Conservation (phyloP, 2,329 filamentous ascomycete genomes). For the Dactylellina cionopaga region DNA sequence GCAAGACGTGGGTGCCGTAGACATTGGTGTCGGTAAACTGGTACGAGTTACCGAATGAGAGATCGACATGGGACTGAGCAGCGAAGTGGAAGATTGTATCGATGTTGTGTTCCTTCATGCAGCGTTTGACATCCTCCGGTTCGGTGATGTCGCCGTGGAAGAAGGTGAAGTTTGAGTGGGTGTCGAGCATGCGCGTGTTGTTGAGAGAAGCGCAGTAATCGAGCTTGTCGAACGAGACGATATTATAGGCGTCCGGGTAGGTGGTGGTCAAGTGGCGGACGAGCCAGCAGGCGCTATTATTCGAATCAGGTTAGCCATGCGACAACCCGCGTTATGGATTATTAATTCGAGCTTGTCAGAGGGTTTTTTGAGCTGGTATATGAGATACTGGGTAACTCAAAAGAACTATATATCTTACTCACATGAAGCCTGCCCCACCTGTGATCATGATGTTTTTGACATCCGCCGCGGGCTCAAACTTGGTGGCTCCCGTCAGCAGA, state of each 20-base stretch:
- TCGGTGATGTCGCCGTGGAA: constrained; percentile 82
- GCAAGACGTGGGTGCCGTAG: constrained; percentile 81
- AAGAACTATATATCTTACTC: constrained; percentile 59
- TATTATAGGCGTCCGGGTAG: constrained; percentile 78
- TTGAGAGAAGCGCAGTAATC: constrained; percentile 84
- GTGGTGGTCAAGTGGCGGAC: constrained; percentile 79
- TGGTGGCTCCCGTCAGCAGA: constrained; percentile 74
- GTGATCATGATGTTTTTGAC: constrained; percentile 85
- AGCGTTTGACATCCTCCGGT: constrained; percentile 74
- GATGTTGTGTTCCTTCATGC: constrained; percentile 75
- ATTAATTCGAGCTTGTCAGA: too few species aligned
- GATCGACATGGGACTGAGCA: constrained; percentile 84
- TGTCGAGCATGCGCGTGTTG: constrained; percentile 76
- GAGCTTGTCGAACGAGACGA: constrained; percentile 84
- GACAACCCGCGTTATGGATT: too few species aligned
- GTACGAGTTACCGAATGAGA: constrained; percentile 84
- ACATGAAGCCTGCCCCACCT: constrained; percentile 87
- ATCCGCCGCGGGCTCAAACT: constrained; percentile 74
- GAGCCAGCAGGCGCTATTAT: constrained; percentile 78
- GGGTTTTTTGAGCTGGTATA: constrained; percentile 12
- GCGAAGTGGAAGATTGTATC: constrained; percentile 87
- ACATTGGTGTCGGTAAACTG: constrained; percentile 84
- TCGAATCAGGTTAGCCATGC: constrained; percentile 45
- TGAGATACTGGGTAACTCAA: too few species aligned
- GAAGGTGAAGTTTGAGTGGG: constrained; percentile 77